Conservation (phyloP, 1,284 basidiomycete genomes). For the Malassezia sympodialis region DNA sequence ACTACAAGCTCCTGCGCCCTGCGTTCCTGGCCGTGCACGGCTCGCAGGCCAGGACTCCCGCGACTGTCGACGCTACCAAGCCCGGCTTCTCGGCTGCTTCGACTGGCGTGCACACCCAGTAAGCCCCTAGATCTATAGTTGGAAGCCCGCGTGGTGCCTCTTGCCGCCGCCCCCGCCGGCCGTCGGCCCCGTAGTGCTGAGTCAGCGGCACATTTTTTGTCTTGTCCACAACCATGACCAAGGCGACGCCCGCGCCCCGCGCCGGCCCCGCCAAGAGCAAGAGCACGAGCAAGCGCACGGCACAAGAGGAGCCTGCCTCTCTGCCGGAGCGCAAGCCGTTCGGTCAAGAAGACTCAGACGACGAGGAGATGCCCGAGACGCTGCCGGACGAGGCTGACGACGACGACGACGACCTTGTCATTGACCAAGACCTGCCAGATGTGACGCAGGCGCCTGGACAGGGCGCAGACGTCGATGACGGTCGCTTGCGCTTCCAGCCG, state of each 20-base stretch:
- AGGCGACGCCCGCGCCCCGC: neutral
- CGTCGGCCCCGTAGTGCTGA: neutral
- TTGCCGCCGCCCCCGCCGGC: neutral
- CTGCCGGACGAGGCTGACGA: neutral
- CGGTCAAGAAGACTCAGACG: conserved; percentile 15
- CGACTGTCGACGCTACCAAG: neutral
- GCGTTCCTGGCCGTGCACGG: conserved; percentile 30
- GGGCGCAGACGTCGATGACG: neutral
- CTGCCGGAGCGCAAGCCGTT: conserved; percentile 10
- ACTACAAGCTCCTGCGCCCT: conserved; percentile 43
- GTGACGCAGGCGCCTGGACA: neutral
- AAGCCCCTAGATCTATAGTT: neutral
- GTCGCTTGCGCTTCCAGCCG: conserved; percentile 12
- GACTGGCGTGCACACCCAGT: conserved; percentile 13
- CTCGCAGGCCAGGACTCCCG: conserved; percentile 1
- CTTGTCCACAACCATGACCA: neutral
- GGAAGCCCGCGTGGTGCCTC: neutral
- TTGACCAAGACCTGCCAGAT: conserved; percentile 1
- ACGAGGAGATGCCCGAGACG: neutral
- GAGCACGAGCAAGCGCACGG: neutral
- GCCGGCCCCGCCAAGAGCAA: neutral
- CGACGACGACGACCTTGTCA: conserved; percentile 11
- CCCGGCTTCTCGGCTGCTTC: conserved; percentile 6
- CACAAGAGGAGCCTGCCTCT: neutral
- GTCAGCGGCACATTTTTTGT: neutral